A percentile compares a stretch with the other conserved stretches of the same genome.
phyloP scores from a whole-genome alignment of 495 filamentous ascomycete genomes.

The Tuber aestivum region DNA sequence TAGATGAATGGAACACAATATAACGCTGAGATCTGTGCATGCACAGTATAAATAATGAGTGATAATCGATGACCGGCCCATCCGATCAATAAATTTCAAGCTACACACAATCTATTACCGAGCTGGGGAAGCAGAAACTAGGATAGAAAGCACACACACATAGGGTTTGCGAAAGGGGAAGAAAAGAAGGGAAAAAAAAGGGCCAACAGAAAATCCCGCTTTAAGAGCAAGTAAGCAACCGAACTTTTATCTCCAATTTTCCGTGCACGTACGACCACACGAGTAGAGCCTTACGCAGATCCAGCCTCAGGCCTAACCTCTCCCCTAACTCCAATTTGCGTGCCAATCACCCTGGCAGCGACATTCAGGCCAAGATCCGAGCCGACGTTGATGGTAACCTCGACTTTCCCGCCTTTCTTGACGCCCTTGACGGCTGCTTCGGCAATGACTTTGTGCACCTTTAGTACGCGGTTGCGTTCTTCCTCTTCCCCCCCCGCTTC shows the following conservation, averaged over 20 bases:
- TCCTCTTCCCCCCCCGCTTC: slow-evolving; percentile 85
- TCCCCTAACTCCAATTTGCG: slow-evolving; percentile 76
- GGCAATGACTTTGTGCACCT: slow-evolving; percentile 73
- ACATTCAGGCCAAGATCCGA: slow-evolving; percentile 70
- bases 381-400: slow-evolving; percentile 81
- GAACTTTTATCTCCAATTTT: not conserved
- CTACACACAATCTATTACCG: not conserved
- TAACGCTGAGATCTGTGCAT: not conserved
- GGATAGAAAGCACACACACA: not conserved
- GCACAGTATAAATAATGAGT: not conserved
- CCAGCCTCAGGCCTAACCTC: slow-evolving; percentile 47
- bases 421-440: slow-evolving; percentile 76
- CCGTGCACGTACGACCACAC: not conserved
- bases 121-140: not conserved
- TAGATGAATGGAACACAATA: not conserved
- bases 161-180: not conserved
- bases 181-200: not conserved
- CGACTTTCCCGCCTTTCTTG: slow-evolving; percentile 84
- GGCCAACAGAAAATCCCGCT: not conserved
- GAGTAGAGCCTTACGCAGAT: not conserved
- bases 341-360: slow-evolving; percentile 76
- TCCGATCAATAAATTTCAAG: not conserved
- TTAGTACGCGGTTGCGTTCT: slow-evolving; percentile 84
- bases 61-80: not conserved
- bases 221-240: not conserved